Base-by-base conservation (phyloP, 2,329 filamentous ascomycete species). In the Orbilia blumenaviensis region DNA sequence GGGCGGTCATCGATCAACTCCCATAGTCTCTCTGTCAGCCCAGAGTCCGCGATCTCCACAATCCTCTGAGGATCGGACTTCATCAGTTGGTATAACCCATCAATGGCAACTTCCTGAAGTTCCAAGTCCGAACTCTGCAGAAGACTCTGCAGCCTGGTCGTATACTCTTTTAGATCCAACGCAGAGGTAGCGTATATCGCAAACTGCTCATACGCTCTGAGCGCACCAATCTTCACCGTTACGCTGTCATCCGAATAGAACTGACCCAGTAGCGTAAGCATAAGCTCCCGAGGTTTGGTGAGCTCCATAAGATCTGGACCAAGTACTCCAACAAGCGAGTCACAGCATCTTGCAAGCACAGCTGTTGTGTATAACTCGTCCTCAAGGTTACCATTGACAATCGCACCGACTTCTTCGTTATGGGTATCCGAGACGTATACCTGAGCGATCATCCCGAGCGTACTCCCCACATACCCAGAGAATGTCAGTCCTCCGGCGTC, bases 281-380 rank as follows among this genome's bases (percentile, higher is more conserved):
- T 95, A 64, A 99, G 87, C 81, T 97, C 94, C 78, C 95, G 87
- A n/a, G 93, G 92, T 83, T 96, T 97, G 2, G 89, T 89, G 78
- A 95, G 89, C 80, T 98, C 95, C 82, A 98, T 95, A 21, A 99
- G 85, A 83, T 99, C 96, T 0, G 95, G 95, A 0, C 95, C 95
- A 9, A 99, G 87, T 8, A 99, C 95, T 79, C 98, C 98, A 84
- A 99, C 93, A 23, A 97, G 86, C n/a, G 94, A 95, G 83, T 98
- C 94, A 29, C 97, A 90, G 79, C 93, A 96, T 79, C 93, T 90
- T 32, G 92, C 91, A 77, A 98, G 90, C 0, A 93, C 91, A 18
- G 93, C 90, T 0, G 91, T 89, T 0, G 94, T 94, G 4, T 92
- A 90, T 23, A 94, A 86, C 67, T 95, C 92, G 80, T 96, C 86